Conservation (phyloP, 129 eudicot genomes). For the Scalesia atractyloides region DNA sequence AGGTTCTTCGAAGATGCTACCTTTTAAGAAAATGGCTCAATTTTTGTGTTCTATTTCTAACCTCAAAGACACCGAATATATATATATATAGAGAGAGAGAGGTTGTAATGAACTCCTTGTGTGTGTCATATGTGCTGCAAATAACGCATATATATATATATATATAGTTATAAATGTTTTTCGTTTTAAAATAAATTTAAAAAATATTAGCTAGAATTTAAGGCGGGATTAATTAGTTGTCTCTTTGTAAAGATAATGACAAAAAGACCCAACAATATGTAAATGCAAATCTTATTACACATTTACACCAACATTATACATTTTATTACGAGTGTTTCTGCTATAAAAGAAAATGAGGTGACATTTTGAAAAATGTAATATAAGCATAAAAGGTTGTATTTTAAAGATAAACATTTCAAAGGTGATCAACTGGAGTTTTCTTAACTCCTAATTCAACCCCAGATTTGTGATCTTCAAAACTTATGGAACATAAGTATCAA, state of each 20-base stretch:
- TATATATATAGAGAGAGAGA: neutral
- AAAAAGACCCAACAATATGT: neutral
- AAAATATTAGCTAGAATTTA: neutral
- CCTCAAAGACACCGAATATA: neutral
- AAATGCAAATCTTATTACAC: conserved; percentile 14
- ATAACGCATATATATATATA: neutral
- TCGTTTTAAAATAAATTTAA: neutral
- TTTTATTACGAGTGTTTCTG: neutral
- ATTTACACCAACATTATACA: neutral
- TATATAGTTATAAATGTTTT: neutral
- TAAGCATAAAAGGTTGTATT: neutral
- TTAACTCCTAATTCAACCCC: too few species aligned
- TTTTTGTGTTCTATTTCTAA: conserved; percentile 4
- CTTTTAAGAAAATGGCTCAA: conserved; percentile 28
- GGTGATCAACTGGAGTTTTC: too few species aligned
- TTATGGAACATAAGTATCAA: too few species aligned
- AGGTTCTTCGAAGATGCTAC: neutral
- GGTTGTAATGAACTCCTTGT: conserved; percentile 2
- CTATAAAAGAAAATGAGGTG: too few species aligned
- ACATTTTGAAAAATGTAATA: too few species aligned
- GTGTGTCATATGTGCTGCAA: conserved; percentile 2
- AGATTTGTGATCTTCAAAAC: too few species aligned
- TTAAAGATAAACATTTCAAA: neutral
- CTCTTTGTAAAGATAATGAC: conserved; percentile 3
- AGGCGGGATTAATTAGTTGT: conserved; percentile 19